Evolutionary conservation across 805 yeast genomes (phyloP).

Genomic region (Yamadazyma kitorensis): DNA sequence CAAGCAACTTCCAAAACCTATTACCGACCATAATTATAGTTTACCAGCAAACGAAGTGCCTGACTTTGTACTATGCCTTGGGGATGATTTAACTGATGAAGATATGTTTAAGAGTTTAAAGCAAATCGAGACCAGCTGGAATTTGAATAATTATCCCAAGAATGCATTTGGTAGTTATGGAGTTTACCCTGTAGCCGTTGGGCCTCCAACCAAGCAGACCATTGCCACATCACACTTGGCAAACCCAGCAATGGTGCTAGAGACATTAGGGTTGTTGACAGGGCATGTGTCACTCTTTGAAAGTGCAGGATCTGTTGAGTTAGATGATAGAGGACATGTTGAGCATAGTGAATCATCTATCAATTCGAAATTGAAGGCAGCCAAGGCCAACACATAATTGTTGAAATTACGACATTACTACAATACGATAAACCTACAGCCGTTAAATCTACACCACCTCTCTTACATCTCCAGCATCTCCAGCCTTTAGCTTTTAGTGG

Average conservation of each 20-base stretch:
- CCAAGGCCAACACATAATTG: neutral
- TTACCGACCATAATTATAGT: constrained; percentile 20
- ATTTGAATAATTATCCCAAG: constrained; percentile 33
- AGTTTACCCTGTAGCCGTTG: constrained; percentile 84
- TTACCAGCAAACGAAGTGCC: constrained; percentile 52
- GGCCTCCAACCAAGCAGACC: constrained; percentile 86
- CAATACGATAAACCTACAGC: too few relatives aligned
- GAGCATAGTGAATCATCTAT: constrained; percentile 44
- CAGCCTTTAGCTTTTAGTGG: too few relatives aligned
- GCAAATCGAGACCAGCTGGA: constrained; percentile 56
- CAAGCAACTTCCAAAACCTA: constrained; percentile 39
- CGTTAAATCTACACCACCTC: too few relatives aligned
- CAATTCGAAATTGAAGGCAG: constrained; percentile 22
- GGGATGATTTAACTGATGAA: constrained; percentile 97
- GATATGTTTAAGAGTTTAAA: constrained; percentile 89
- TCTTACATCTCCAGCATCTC: too few relatives aligned
- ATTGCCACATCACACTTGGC: constrained; percentile 81
- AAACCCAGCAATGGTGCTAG: constrained; percentile 82
- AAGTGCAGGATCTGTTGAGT: constrained; percentile 70
- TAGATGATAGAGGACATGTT: constrained; percentile 77
- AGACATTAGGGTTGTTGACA: constrained; percentile 73
- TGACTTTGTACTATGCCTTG: constrained; percentile 84
- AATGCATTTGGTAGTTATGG: constrained; percentile 57
- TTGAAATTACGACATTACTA: neutral
- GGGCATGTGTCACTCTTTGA: constrained; percentile 80